phyloP scores from a whole-genome alignment of 2,329 filamentous ascomycete genomes.

The Aspergillus caelatus region DNA sequence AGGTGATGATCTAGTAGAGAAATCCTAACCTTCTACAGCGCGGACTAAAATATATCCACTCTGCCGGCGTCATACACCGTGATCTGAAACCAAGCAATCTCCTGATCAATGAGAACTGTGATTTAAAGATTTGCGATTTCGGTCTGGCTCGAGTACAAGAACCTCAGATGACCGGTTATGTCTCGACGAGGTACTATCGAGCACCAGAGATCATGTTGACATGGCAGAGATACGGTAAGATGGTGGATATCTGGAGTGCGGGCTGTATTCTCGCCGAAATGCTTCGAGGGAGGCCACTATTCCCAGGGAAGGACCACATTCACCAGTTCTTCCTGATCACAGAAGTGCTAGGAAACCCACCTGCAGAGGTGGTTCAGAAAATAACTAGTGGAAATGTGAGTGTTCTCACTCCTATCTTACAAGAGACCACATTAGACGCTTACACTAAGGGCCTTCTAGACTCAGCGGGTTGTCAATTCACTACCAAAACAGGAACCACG shows the following conservation, averaged over 20 bases:
- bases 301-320: conserved; percentile 98
- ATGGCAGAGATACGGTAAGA: conserved; percentile 99
- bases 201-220: conserved; percentile 99
- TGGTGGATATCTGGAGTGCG: conserved; percentile 99
- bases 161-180: conserved; percentile 98
- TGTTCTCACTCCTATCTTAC: conserved; percentile 30
- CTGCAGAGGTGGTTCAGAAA: conserved; percentile 96
- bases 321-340: conserved; percentile 99
- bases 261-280: conserved; percentile 99
- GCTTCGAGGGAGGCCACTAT: conserved; percentile 95
- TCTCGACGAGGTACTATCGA: conserved; percentile 97
- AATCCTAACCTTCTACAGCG: conserved; percentile 59
- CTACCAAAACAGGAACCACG: conserved; percentile 90
- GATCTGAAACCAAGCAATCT: conserved; percentile 99
- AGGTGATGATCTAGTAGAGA: conserved; percentile 10
- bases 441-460: conserved; percentile 56
- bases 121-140: conserved; percentile 99
- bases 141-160: conserved; percentile 96
- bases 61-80: conserved; percentile 93
- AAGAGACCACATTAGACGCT: neutral
- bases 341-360: conserved; percentile 90
- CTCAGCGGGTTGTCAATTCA: conserved; percentile 92
- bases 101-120: conserved; percentile 98
- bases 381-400: conserved; percentile 94
- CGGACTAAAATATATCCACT: conserved; percentile 98